A percentile compares a stretch with the other conserved stretches of the same genome.
Conservation (phyloP, 2,329 filamentous ascomycete genomes). For the Periglandula ipomoeae region DNA sequence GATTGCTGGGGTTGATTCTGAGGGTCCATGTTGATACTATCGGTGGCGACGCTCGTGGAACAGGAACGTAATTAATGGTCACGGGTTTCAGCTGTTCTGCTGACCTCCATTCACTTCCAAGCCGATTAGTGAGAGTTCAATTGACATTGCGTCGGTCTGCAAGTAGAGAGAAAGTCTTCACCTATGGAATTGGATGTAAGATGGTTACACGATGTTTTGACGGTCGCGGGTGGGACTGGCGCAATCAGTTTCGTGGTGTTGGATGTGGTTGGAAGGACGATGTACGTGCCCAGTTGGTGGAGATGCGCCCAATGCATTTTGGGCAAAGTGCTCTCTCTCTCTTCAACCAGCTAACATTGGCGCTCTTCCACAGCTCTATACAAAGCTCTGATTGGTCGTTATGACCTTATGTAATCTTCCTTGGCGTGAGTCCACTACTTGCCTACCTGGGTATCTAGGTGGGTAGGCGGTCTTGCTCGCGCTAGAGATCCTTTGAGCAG, state of each 20-base stretch:
- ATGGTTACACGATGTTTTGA: no score
- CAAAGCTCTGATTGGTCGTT: background rate
- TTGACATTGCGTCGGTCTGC: no score
- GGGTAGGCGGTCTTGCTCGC: background rate
- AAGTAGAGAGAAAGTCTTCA: no score
- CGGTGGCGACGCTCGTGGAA: conserved; percentile 1
- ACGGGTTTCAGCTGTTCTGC: no score
- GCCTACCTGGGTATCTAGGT: background rate
- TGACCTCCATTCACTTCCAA: no score
- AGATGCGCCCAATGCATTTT: background rate
- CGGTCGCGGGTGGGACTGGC: no score
- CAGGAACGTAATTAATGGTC: background rate
- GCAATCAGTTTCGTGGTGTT: background rate
- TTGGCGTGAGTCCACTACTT: background rate
- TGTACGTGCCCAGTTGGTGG: background rate
- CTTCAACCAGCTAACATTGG: no score
- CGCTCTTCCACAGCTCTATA: no score
- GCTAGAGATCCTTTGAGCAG: background rate
- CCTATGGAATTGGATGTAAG: no score
- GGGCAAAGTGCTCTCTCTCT: background rate
- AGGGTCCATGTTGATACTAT: conserved; percentile 25
- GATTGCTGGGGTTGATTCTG: conserved; percentile 39
- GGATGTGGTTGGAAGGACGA: conserved; percentile 1
- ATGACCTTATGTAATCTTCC: conserved; percentile 1
- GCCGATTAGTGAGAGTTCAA: no score